A percentile compares a stretch with the other conserved stretches of the same genome.
Conservation (phyloP, 192 early-diverging fungal genomes). For the Cladochytrium replicatum region DNA sequence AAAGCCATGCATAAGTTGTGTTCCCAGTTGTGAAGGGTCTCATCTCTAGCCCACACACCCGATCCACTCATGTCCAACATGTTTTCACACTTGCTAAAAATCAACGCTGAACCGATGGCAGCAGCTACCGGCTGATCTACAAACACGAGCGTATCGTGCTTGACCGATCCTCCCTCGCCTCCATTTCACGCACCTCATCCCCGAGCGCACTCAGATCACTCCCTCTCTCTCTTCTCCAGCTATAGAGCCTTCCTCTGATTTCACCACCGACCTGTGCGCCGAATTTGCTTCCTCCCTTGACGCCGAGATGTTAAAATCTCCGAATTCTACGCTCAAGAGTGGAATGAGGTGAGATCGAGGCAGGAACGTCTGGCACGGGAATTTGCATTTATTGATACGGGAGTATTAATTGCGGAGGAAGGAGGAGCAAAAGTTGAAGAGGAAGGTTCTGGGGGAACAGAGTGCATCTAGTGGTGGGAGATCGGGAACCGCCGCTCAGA, state of each 20-base stretch:
- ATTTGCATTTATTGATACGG: slow-evolving; percentile 32
- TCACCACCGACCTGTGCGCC: slow-evolving; percentile 27
- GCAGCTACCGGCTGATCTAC: slow-evolving; percentile 39
- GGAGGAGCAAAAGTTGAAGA: not conserved
- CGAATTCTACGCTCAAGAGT: slow-evolving; percentile 74
- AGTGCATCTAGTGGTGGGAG: slow-evolving; percentile 15
- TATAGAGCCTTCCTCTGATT: slow-evolving; percentile 16
- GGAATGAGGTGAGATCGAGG: slow-evolving; percentile 61
- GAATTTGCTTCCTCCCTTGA: slow-evolving; percentile 74
- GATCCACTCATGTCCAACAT: too few relatives aligned
- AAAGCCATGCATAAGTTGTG: too few relatives aligned
- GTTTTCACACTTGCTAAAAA: slow-evolving; percentile 83
- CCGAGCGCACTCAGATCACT: slow-evolving; percentile 9
- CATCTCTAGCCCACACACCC: too few relatives aligned
- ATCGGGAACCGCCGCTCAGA: slow-evolving; percentile 17
- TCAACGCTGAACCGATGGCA: slow-evolving; percentile 64
- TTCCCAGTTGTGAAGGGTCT: too few relatives aligned
- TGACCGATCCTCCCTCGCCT: slow-evolving; percentile 19
- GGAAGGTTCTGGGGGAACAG: not conserved
- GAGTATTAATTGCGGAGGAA: slow-evolving; percentile 2
- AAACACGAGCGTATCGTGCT: slow-evolving; percentile 34
- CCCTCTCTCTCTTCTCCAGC: slow-evolving; percentile 3
- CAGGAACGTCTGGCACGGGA: slow-evolving; percentile 54
- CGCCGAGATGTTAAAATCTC: slow-evolving; percentile 74
- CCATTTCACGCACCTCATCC: slow-evolving; percentile 5